Evolutionary conservation across 495 filamentous ascomycete species (phyloP).

Genomic region (Aspergillus saccharolyticus): DNA sequence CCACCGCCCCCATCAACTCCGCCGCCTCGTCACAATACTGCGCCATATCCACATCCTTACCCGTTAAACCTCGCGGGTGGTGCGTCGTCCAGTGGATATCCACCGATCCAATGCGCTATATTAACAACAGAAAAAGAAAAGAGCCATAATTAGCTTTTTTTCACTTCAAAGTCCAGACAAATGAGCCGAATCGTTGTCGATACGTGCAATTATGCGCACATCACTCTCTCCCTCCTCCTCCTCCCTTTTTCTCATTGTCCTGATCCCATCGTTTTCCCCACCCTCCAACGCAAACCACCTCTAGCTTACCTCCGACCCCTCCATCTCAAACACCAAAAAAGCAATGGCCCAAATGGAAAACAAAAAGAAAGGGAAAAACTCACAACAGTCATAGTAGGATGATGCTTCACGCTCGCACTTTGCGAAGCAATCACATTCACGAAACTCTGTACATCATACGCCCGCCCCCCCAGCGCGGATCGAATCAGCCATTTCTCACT

Average conservation of each 20-base stretch:
- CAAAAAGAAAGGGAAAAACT: conserved; percentile 14
- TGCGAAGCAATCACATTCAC: conserved; percentile 38
- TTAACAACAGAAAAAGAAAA: not conserved
- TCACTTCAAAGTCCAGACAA: too few species aligned
- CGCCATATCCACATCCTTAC: conserved; percentile 62
- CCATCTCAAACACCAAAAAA: not conserved
- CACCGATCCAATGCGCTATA: conserved; percentile 42
- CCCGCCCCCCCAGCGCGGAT: too few species aligned
- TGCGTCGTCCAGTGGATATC: conserved; percentile 69
- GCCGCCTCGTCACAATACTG: conserved; percentile 58
- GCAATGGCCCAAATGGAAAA: not conserved
- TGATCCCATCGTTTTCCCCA: too few species aligned
- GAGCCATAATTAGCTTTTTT: not conserved
- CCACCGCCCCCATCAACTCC: conserved; percentile 35
- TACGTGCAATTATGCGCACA: too few species aligned
- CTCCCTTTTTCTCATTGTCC: not conserved
- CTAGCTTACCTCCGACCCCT: not conserved
- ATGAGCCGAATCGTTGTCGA: too few species aligned
- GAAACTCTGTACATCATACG: conserved; percentile 26
- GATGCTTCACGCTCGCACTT: conserved; percentile 41
- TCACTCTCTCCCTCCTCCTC: too few species aligned
- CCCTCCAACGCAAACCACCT: too few species aligned
- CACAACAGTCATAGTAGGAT: conserved; percentile 45
- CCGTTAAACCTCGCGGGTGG: conserved; percentile 61
- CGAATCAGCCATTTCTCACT: too few species aligned